These are phyloP conservation scores for Cystobasidium pallidum DNA, from an alignment of 1,284 basidiomycete species.

Conservation along the genomic window DNA sequence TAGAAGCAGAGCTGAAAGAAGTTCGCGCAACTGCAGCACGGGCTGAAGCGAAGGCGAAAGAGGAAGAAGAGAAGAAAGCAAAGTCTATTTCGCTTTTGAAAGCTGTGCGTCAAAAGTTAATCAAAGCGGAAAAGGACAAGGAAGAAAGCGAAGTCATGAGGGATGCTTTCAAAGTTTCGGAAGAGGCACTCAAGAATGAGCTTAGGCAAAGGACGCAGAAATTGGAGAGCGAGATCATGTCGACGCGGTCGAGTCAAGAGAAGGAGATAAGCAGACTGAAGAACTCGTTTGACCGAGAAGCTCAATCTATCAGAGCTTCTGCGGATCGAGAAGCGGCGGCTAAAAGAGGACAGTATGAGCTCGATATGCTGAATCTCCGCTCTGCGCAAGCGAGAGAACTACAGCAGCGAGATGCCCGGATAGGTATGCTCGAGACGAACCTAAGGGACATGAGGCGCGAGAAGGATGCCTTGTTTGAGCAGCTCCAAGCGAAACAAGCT, in stretches of 20 bases:
- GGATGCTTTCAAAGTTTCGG: conserved; percentile 53
- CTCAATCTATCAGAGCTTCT: conserved; percentile 65
- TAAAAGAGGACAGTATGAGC: conserved; percentile 71
- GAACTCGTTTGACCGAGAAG: conserved; percentile 76
- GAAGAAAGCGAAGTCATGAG: conserved; percentile 64
- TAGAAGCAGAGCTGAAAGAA: conserved; percentile 31
- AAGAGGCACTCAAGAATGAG: conserved; percentile 62
- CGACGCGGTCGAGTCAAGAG: conserved; percentile 66
- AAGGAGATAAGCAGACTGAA: conserved; percentile 68
- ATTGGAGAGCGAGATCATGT: conserved; percentile 60
- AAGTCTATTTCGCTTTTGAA: conserved; percentile 88
- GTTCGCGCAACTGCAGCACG: conserved; percentile 18
- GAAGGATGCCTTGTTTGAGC: conserved; percentile 78
- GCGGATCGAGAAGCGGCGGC: conserved; percentile 72
- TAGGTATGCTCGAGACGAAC: conserved; percentile 70
- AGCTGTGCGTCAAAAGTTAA: conserved; percentile 85
- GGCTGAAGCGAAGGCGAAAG: conserved; percentile 64
- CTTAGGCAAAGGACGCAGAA: conserved; percentile 64
- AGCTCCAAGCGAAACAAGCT: conserved; percentile 79
- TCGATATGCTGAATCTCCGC: conserved; percentile 75
- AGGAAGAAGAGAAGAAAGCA: conserved; percentile 93
- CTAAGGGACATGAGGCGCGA: conserved; percentile 69
- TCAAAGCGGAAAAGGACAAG: conserved; percentile 87
- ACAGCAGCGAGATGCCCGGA: conserved; percentile 64
- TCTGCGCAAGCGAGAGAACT: conserved; percentile 69